Base-by-base conservation (phyloP, 2,329 filamentous ascomycete species). In the Cryoendolithus antarcticus region DNA sequence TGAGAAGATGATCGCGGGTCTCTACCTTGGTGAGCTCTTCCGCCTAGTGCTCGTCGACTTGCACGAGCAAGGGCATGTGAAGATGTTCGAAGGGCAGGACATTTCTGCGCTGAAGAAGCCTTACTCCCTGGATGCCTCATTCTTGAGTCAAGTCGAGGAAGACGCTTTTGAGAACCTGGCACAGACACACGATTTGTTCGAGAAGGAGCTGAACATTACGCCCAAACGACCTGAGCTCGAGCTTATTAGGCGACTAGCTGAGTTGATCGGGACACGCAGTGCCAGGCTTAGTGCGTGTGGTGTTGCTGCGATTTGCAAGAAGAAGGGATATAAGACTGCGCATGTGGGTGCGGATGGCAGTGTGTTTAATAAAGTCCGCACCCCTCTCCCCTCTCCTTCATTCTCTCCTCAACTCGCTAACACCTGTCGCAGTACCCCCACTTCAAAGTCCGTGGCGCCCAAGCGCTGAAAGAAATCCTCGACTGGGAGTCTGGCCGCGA, bases 281-380 rank as follows among this genome's bases (percentile, higher is more conserved):
- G 91, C 91, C 34, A 85, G 91, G 45, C 75, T 98, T 38, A 94
- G 88, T 10, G 80, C 89, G 19, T 96, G 91, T 57, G 91, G 91
- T 64, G 85, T 98, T 39, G 86, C 89, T 9, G 91, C 89, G 42
- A 95, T 98, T 57, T 86, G 83, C 74, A 93, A 81, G 67, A 96
- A 96, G 79, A 96, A 95, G 75, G 74, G 76, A 50, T 89, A 88
- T 63, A 66, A 82, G 56, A 73, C 75, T 30, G 93, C 85, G 68
- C 91, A 96, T 62, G 91, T 98, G 32, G 91, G 91, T 54, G 91
- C 91, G 37, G 91, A 98, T 58, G 91, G 91, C 30, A 93, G 85
- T 11, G 89, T 98, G 39, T 98, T 98, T 70, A 95, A 94, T 73
- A 96, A 96, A 35, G 15, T 19, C 15, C 15, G 15, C 15, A 19